Base-by-base conservation (phyloP, 108 stramenopile genomes). In the Chaetoceros muelleri region DNA sequence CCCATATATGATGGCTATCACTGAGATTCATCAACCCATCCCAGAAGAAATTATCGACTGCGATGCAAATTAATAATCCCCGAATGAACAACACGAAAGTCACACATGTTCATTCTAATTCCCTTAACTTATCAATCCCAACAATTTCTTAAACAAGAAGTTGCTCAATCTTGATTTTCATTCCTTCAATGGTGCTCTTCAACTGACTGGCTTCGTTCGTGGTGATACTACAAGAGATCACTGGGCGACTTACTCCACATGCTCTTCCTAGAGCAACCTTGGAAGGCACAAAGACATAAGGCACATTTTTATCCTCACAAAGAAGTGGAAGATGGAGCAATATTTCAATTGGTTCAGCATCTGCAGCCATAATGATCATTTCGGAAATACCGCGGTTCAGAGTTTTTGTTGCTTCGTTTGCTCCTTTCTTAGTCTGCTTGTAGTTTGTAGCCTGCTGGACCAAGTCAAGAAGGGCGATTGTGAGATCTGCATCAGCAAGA, bases 271-370 rank as follows among this genome's bases (percentile, higher is more conserved):
- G 72, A 2, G 99, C 99, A 61, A 98, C 75, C 70, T 99, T 99
- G 72, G 95, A 93, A 8, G 97, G 95, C 25, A 99, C 96, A 68
- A 99, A 99, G 16, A 99, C 98, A 72, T 99, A 99, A 16, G 99
- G 97, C 24, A 98, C 97, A 66, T 98, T 98, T 87, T 99, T 99
- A 71, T 99, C 99, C 76, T 99, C 99, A 64, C 97, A 98, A 53
- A 99, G 68, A 30, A 99, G 74, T 5, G 99, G 99, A 20, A 99
- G 67, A 72, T 99, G 99, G 27, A 98, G 80, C 45, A 99, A 78
- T 65, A 99, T 98, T 65, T 98, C 99, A 59, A 99, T 89, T 8
- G 99, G 99, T 69, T 98, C 97, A 27, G 99, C 95, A 72, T 99
- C 99, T n/a, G 97, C 99, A 3, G 96, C 78, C 92, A 98, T 90